Percentiles rank a stretch among this genome's conserved stretches.
These are phyloP conservation scores for Nothophaeocryptopus gaeumannii DNA, from an alignment of 2,329 filamentous ascomycete species.

Conservation along the genomic window DNA sequence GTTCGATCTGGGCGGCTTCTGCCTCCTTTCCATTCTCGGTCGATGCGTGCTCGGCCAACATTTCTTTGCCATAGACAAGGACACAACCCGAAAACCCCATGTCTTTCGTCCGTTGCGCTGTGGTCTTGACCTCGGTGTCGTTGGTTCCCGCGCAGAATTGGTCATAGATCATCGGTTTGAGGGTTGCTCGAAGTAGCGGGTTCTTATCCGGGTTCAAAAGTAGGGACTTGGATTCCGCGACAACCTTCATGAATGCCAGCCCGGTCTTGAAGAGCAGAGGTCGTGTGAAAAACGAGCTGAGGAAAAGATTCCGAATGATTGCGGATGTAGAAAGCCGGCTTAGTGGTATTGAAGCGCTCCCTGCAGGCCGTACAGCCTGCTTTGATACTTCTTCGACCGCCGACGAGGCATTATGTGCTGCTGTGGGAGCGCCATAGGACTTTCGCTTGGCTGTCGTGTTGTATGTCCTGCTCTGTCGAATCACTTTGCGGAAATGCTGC, in stretches of 20 bases:
- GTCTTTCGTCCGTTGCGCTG: slow-evolving; percentile 45
- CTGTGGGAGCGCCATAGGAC: no score
- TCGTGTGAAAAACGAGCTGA: slow-evolving; percentile 33
- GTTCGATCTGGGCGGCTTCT: slow-evolving; percentile 47
- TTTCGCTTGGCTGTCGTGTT: no score
- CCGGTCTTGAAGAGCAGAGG: slow-evolving; percentile 32
- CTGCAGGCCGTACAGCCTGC: no score
- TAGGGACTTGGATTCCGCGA: slow-evolving; percentile 44
- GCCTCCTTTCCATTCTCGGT: slow-evolving; percentile 16
- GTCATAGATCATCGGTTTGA: slow-evolving; percentile 52
- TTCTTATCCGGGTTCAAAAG: slow-evolving; percentile 50
- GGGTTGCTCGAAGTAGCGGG: slow-evolving; percentile 43
- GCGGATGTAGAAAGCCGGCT: no score
- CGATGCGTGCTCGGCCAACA: slow-evolving; percentile 21
- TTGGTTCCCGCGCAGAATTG: slow-evolving; percentile 57
- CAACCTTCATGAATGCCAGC: slow-evolving; percentile 32
- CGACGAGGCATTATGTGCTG: no score
- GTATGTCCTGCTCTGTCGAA: no score
- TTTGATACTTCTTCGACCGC: no score
- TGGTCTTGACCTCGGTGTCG: slow-evolving; percentile 46
- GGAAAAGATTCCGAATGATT: slow-evolving; percentile 29
- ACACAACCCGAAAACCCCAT: slow-evolving; percentile 55
- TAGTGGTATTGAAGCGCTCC: no score
- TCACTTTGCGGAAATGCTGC: no score
- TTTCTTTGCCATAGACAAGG: slow-evolving; percentile 54